These are phyloP conservation scores for Fusarium siculi DNA, from an alignment of 2,329 filamentous ascomycete species.

Conservation along the genomic window DNA sequence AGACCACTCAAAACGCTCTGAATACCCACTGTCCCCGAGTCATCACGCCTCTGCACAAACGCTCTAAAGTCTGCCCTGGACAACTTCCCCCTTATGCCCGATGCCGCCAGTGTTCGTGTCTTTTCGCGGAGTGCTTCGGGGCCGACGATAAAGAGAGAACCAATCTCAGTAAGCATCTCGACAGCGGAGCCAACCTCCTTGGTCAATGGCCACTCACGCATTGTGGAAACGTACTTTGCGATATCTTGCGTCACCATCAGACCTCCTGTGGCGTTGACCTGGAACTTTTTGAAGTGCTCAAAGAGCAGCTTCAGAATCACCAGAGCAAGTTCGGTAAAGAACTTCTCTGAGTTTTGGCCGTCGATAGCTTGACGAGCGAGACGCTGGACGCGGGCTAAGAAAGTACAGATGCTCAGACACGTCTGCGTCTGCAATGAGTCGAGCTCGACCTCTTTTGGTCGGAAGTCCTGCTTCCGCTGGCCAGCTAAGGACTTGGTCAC, in stretches of 20 bases:
- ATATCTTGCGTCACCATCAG: constrained; percentile 97
- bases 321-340: constrained; percentile 85
- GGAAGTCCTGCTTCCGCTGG: constrained; percentile 91
- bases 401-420: constrained; percentile 82
- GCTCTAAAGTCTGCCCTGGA: constrained; percentile 79
- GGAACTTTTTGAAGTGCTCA: constrained; percentile 94
- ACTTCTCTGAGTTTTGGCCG: constrained; percentile 83
- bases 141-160: constrained; percentile 94
- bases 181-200: constrained; percentile 76
- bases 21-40: constrained; percentile 82
- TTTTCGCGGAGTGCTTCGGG: constrained; percentile 80
- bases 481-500: constrained; percentile 75
- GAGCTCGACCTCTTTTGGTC: constrained; percentile 82
- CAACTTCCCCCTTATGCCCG: constrained; percentile 62
- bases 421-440: constrained; percentile 88
- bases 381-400: constrained; percentile 75
- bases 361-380: constrained; percentile 77
- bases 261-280: constrained; percentile 90
- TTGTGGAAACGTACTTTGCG: constrained; percentile 87
- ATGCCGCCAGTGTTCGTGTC: constrained; percentile 66
- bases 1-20: constrained; percentile 81
- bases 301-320: constrained; percentile 82
- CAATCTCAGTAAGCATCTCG: constrained; percentile 91
- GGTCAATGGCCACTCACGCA: constrained; percentile 82
- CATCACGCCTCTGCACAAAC: constrained; percentile 87